A percentile compares a stretch with the other conserved stretches of the same genome.
phyloP scores from a whole-genome alignment of 225 moss, liverwort and hornwort genomes.

The Marchantia paleacea region DNA sequence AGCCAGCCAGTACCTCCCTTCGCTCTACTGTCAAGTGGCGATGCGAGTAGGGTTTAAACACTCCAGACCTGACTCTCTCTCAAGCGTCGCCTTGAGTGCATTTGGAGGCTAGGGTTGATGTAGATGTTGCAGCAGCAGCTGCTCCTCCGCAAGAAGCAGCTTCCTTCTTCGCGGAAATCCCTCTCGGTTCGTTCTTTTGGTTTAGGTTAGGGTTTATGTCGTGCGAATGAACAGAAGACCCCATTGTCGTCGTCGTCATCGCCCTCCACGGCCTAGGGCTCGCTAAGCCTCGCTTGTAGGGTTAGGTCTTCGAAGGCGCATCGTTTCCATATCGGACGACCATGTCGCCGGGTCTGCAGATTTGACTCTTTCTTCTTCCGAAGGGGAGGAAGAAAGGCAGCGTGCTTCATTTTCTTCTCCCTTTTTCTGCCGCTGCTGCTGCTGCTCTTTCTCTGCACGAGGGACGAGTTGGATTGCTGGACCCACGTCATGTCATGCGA shows the following conservation, averaged over 20 bases:
- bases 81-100: not conserved
- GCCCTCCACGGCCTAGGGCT: not conserved
- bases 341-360: not conserved
- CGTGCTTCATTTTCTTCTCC: not conserved
- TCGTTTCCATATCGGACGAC: not conserved
- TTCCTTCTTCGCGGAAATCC: too few relatives aligned
- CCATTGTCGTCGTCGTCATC: not conserved
- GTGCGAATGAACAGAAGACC: not conserved
- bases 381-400: not conserved
- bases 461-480: not conserved
- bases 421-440: too few relatives aligned
- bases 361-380: not conserved
- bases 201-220: not conserved
- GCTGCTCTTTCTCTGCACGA: not conserved
- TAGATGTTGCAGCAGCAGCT: not conserved
- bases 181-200: not conserved
- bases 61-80: not conserved
- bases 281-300: not conserved
- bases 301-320: slow-evolving; percentile 2
- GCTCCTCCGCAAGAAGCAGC: not conserved
- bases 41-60: not conserved
- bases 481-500: too few relatives aligned
- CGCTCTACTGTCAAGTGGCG: too few relatives aligned
- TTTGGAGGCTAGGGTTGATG: slow-evolving; percentile 10
- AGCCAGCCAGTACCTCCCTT: too few relatives aligned